Conservation (phyloP, 2,329 filamentous ascomycete genomes). For the Fusarium irregulare region DNA sequence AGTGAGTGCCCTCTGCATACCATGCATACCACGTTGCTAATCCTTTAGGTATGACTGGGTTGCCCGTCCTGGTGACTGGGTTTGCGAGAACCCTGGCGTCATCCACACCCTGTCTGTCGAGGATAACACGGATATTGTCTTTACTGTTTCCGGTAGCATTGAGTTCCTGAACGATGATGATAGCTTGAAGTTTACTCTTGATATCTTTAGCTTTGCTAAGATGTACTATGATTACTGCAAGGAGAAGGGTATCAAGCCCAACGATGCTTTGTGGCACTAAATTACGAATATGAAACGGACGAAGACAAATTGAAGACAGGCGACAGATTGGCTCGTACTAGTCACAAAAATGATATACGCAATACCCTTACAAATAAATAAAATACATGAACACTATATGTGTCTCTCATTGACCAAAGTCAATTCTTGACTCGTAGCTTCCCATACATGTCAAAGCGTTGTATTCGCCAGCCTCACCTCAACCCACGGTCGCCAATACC, state of each 20-base stretch:
- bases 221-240: slow-evolving; percentile 35
- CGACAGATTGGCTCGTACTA: not conserved
- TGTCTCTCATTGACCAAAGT: not conserved
- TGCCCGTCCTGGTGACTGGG: slow-evolving; percentile 42
- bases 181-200: slow-evolving; percentile 37
- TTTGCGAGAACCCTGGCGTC: slow-evolving; percentile 42
- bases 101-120: slow-evolving; percentile 42
- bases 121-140: slow-evolving; percentile 42
- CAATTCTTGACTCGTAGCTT: not conserved
- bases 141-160: slow-evolving; percentile 42
- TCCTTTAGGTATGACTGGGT: slow-evolving; percentile 41
- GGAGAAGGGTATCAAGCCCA: slow-evolving; percentile 32
- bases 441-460: not conserved
- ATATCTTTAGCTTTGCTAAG: slow-evolving; percentile 42
- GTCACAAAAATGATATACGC: not conserved
- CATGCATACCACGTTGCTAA: slow-evolving; percentile 7
- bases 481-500: not conserved
- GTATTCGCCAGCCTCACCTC: not conserved
- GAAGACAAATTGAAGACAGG: not conserved
- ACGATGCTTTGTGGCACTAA: slow-evolving; percentile 30
- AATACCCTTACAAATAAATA: not conserved
- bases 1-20: not conserved
- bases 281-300: not conserved
- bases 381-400: not conserved
- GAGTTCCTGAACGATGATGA: slow-evolving; percentile 45